phyloP scores from a whole-genome alignment of 2,329 filamentous ascomycete species.

The Claviceps digitariae region DNA sequence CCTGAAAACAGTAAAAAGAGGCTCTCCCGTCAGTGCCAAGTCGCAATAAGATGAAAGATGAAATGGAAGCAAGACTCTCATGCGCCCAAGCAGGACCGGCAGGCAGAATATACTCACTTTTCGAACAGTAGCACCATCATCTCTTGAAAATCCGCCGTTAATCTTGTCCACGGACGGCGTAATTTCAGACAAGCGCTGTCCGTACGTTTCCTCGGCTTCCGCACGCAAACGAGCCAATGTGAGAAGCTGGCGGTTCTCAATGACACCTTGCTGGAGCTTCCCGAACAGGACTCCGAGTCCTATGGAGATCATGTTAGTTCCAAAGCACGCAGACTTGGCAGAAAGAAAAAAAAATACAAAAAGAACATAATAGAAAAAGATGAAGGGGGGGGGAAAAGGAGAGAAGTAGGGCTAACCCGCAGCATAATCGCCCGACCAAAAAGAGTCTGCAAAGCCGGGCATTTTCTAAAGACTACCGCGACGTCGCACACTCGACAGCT shows the following conservation, averaged over 20 bases:
- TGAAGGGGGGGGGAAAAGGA: neutral
- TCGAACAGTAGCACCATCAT: conserved; percentile 89
- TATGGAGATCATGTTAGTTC: conserved; percentile 17
- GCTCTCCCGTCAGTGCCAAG: conserved; percentile 8
- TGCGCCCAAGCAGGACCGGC: neutral
- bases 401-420: conserved; percentile 47
- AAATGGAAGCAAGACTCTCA: neutral
- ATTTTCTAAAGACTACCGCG: conserved; percentile 34
- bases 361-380: neutral
- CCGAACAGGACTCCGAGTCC: conserved; percentile 86
- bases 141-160: conserved; percentile 68
- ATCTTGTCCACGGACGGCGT: conserved; percentile 70
- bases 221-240: conserved; percentile 87
- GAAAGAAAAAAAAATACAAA: neutral
- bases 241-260: conserved; percentile 89
- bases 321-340: neutral
- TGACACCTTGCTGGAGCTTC: conserved; percentile 91
- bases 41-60: neutral
- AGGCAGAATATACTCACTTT: conserved; percentile 47
- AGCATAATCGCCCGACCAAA: conserved; percentile 97
- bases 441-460: conserved; percentile 87
- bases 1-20: conserved; percentile 34
- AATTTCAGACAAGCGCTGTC: conserved; percentile 68
- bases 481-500: neutral
- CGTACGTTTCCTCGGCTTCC: conserved; percentile 87